Conservation (phyloP, 495 filamentous ascomycete genomes). For the Baudoinia panamericana region DNA sequence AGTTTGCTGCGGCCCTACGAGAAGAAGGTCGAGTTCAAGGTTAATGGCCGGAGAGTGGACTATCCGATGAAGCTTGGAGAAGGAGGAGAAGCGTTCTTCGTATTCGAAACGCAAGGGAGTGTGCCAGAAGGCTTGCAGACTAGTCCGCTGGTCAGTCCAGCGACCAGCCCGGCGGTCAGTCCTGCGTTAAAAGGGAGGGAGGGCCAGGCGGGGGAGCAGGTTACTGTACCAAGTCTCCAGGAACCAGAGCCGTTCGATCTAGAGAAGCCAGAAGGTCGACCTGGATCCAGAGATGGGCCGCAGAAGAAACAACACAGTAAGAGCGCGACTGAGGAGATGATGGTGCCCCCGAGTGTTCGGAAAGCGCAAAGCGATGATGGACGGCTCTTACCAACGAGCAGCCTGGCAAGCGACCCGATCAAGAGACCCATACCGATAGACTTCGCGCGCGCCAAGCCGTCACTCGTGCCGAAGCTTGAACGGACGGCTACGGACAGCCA, state of each 20-base stretch:
- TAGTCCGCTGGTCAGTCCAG: conserved; percentile 81
- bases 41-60: conserved; percentile 82
- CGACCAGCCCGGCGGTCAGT: conserved; percentile 56
- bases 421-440: conserved; percentile 2
- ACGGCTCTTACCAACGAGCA: not conserved
- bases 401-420: not conserved
- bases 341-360: not conserved
- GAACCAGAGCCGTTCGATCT: conserved; percentile 81
- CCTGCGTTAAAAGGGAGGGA: conserved; percentile 39
- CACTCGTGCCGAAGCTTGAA: conserved; percentile 6
- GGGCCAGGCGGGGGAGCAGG: no score
- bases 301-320: conserved; percentile 2
- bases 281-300: not conserved
- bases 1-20: conserved; percentile 88
- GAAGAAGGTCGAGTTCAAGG: conserved; percentile 97
- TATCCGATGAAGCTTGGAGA: conserved; percentile 98
- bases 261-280: conserved; percentile 22
- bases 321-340: conserved; percentile 11
- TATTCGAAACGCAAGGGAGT: conserved; percentile 83
- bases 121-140: conserved; percentile 88
- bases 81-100: conserved; percentile 95
- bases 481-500: conserved; percentile 16
- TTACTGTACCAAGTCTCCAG: conserved; percentile 30
- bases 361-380: conserved; percentile 14
- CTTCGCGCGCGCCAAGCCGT: conserved; percentile 4